These are phyloP conservation scores for Cystobasidium slooffiae DNA, from an alignment of 1,284 basidiomycete species.

Conservation along the genomic window DNA sequence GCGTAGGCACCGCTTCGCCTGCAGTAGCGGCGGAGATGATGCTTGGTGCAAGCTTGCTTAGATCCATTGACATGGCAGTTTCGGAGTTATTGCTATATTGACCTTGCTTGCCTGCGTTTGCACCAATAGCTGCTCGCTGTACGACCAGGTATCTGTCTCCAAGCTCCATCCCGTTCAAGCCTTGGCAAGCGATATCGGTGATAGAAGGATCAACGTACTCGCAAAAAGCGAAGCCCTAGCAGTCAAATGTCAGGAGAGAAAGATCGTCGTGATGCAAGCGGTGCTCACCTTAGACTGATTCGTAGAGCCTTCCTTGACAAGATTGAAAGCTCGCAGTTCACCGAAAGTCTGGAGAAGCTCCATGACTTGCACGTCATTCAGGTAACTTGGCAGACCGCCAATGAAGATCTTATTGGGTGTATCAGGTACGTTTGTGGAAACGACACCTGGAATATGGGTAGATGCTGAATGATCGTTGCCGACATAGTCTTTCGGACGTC, in stretches of 20 bases:
- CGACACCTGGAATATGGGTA: slow-evolving; percentile 84
- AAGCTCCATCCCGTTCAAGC: slow-evolving; percentile 95
- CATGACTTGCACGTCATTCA: slow-evolving; percentile 97
- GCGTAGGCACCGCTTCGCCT: slow-evolving; percentile 64
- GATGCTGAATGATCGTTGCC: slow-evolving; percentile 59
- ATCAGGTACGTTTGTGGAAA: slow-evolving; percentile 95
- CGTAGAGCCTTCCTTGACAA: slow-evolving; percentile 90
- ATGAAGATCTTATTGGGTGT: slow-evolving; percentile 98
- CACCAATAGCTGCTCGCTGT: slow-evolving; percentile 82
- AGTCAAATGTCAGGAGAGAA: background rate
- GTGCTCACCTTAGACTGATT: slow-evolving; percentile 78
- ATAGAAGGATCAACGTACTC: slow-evolving; percentile 89
- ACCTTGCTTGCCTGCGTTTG: slow-evolving; percentile 48
- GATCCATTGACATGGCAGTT: slow-evolving; percentile 29
- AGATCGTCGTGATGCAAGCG: background rate
- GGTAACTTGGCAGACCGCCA: slow-evolving; percentile 90
- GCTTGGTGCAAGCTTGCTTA: slow-evolving; percentile 66
- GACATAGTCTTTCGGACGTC: slow-evolving; percentile 94
- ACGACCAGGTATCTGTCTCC: slow-evolving; percentile 96
- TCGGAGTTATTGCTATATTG: slow-evolving; percentile 28
- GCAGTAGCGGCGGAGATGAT: slow-evolving; percentile 73
- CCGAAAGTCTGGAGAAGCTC: slow-evolving; percentile 96
- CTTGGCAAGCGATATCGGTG: slow-evolving; percentile 94
- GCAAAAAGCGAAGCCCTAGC: slow-evolving; percentile 95
- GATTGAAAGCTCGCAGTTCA: slow-evolving; percentile 94